A percentile compares a stretch with the other conserved stretches of the same genome.
Evolutionary conservation across 2,329 filamentous ascomycete genomes (phyloP).

Genomic region (Cylindrodendrum hubeiense): DNA sequence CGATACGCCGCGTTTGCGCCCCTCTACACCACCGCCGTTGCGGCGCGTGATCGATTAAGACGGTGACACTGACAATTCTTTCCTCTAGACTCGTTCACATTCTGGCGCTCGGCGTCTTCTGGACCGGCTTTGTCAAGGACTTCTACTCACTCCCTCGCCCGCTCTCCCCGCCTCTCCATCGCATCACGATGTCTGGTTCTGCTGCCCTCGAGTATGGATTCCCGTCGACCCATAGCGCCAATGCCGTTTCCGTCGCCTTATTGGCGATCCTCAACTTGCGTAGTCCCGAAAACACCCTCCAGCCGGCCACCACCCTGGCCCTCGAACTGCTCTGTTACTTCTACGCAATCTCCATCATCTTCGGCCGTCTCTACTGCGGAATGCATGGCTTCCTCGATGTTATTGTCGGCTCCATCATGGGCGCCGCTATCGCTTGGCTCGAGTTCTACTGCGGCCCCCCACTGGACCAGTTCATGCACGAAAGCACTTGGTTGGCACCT

Average conservation of each 20-base stretch:
- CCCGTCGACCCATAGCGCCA: conserved; percentile 96
- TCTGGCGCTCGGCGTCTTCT: conserved; percentile 83
- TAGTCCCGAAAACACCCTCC: conserved; percentile 72
- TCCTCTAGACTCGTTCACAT: conserved; percentile 75
- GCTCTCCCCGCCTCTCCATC: conserved; percentile 88
- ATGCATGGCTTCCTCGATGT: conserved; percentile 99
- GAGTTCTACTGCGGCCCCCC: conserved; percentile 71
- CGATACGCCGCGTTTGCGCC: conserved; percentile 21
- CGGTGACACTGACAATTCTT: conserved; percentile 34
- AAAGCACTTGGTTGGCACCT: conserved; percentile 73
- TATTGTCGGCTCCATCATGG: conserved; percentile 81
- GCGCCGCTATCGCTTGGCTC: conserved; percentile 71
- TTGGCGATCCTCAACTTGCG: conserved; percentile 82
- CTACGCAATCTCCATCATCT: conserved; percentile 89
- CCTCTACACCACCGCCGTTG: not conserved
- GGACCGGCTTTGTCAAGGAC: conserved; percentile 95
- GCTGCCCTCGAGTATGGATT: conserved; percentile 97
- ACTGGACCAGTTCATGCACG: conserved; percentile 79
- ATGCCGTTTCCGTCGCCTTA: conserved; percentile 92
- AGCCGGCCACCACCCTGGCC: conserved; percentile 67
- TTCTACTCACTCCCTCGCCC: conserved; percentile 92
- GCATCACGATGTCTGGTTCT: conserved; percentile 98
- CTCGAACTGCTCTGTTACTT: conserved; percentile 81
- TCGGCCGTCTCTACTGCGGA: conserved; percentile 94
- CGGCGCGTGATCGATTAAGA: not conserved